These are phyloP conservation scores for Megacollybia marginata DNA, from an alignment of 768 basidiomycete species.

Conservation along the genomic window DNA sequence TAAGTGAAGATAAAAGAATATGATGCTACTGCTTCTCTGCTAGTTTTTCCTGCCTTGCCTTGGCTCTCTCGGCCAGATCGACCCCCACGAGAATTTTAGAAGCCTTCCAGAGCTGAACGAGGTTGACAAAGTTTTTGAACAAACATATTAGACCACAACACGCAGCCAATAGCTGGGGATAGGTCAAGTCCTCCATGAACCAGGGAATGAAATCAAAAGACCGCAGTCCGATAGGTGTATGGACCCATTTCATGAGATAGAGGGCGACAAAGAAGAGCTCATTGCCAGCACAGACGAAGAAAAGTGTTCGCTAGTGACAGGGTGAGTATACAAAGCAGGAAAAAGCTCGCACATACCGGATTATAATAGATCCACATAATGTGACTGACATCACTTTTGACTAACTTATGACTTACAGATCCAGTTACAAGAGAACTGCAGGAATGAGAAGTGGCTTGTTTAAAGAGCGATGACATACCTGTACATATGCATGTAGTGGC, in stretches of 20 bases:
- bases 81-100: slow-evolving; percentile 91
- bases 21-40: slow-evolving; percentile 8
- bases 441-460: slow-evolving; percentile 3
- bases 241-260: slow-evolving; percentile 86
- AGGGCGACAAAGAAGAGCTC: slow-evolving; percentile 93
- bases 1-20: not conserved
- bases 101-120: slow-evolving; percentile 98
- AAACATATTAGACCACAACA: slow-evolving; percentile 61
- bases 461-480: slow-evolving; percentile 47
- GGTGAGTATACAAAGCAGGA: not conserved
- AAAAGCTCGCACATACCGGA: slow-evolving; percentile 58
- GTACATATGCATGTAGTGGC: slow-evolving; percentile 99
- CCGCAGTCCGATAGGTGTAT: slow-evolving; percentile 54
- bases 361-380: slow-evolving; percentile 94
- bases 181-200: slow-evolving; percentile 42
- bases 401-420: slow-evolving; percentile 85
- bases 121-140: slow-evolving; percentile 87
- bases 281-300: slow-evolving; percentile 90
- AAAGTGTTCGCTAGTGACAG: slow-evolving; percentile 63
- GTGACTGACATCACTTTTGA: slow-evolving; percentile 86
- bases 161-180: slow-evolving; percentile 66
- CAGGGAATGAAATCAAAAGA: slow-evolving; percentile 12
- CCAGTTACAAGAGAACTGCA: slow-evolving; percentile 90
- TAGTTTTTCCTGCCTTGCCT: slow-evolving; percentile 39
- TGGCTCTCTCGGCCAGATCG: slow-evolving; percentile 79